phyloP scores from a whole-genome alignment of 176 grass and related monocot genomes.

The Carex myosuroides region DNA sequence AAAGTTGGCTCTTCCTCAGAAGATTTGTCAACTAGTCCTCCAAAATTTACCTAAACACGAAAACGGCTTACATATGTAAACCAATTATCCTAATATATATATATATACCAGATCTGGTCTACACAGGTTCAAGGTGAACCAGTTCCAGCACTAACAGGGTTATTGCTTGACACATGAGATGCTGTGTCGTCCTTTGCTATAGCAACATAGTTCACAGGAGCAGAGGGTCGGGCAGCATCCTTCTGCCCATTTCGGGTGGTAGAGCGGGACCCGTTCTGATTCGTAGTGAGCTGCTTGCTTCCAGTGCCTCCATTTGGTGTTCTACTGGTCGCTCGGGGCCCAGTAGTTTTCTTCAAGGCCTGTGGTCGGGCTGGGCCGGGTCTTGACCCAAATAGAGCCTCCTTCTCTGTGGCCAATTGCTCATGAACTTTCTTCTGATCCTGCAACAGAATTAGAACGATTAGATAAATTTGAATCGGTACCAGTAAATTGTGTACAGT shows the following conservation, averaged over 20 bases:
- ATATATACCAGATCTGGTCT: not conserved
- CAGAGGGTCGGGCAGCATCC: slow-evolving; percentile 33
- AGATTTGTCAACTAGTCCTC: not conserved
- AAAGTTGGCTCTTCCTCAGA: not conserved
- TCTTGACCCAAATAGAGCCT: slow-evolving; percentile 49
- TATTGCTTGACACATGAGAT: slow-evolving; percentile 38
- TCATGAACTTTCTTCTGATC: slow-evolving; percentile 87
- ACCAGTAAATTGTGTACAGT: not conserved
- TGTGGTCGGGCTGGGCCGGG: slow-evolving; percentile 55
- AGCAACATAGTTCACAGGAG: slow-evolving; percentile 67
- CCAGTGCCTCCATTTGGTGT: slow-evolving; percentile 33
- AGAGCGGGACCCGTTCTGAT: slow-evolving; percentile 40
- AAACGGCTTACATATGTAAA: not conserved
- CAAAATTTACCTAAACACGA: not conserved
- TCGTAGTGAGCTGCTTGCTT: slow-evolving; percentile 33
- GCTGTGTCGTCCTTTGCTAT: slow-evolving; percentile 54
- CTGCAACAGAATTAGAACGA: slow-evolving; percentile 25
- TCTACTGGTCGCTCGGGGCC: slow-evolving; percentile 25
- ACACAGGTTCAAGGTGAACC: not conserved
- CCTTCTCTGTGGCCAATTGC: slow-evolving; percentile 61
- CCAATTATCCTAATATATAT: not conserved
- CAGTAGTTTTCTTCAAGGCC: slow-evolving; percentile 48
- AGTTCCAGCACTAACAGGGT: slow-evolving; percentile 6
- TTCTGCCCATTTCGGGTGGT: slow-evolving; percentile 61
- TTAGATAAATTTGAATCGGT: not conserved